These are phyloP conservation scores for Phytophthora cactorum DNA, from an alignment of 352 stramenopile genomes.

Conservation along the genomic window DNA sequence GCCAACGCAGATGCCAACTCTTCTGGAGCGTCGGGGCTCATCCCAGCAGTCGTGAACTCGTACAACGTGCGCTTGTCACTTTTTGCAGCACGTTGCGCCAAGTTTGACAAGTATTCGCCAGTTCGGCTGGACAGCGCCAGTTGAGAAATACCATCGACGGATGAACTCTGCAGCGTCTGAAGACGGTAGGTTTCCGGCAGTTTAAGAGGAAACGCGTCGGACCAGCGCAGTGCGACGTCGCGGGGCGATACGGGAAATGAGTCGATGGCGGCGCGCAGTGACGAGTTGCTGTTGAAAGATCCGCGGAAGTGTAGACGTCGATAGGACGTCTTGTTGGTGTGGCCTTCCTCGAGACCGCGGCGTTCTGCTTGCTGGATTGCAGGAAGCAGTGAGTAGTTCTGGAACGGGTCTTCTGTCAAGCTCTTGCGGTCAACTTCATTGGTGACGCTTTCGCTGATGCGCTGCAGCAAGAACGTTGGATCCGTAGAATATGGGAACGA, in stretches of 20 bases:
- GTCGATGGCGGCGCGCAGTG: slow-evolving; percentile 40
- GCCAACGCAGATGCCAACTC: slow-evolving; percentile 63
- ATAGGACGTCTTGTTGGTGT: slow-evolving; percentile 38
- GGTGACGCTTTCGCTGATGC: slow-evolving; percentile 23
- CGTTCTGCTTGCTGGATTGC: slow-evolving; percentile 11
- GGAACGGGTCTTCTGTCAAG: slow-evolving; percentile 20
- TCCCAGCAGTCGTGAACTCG: slow-evolving; percentile 76
- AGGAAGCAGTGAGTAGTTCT: slow-evolving; percentile 55
- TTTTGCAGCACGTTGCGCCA: slow-evolving; percentile 42
- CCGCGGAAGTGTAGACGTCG: slow-evolving; percentile 60
- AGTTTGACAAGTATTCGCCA: slow-evolving; percentile 49
- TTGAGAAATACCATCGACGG: slow-evolving; percentile 53
- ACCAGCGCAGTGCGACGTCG: slow-evolving; percentile 53
- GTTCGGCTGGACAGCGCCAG: slow-evolving; percentile 50
- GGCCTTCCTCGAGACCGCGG: too few species aligned
- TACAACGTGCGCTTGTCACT: slow-evolving; percentile 72
- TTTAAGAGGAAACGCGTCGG: slow-evolving; percentile 24
- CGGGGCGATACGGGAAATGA: slow-evolving; percentile 27
- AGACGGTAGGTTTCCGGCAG: slow-evolving; percentile 32
- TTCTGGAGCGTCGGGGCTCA: slow-evolving; percentile 72
- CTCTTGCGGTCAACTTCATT: slow-evolving; percentile 21
- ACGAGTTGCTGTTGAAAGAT: slow-evolving; percentile 36
- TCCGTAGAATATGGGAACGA: slow-evolving; percentile 47
- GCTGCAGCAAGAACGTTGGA: slow-evolving; percentile 39
- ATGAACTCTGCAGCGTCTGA: slow-evolving; percentile 25